phyloP scores from a whole-genome alignment of 257 asterid genomes.

The Solanum tacnaense region DNA sequence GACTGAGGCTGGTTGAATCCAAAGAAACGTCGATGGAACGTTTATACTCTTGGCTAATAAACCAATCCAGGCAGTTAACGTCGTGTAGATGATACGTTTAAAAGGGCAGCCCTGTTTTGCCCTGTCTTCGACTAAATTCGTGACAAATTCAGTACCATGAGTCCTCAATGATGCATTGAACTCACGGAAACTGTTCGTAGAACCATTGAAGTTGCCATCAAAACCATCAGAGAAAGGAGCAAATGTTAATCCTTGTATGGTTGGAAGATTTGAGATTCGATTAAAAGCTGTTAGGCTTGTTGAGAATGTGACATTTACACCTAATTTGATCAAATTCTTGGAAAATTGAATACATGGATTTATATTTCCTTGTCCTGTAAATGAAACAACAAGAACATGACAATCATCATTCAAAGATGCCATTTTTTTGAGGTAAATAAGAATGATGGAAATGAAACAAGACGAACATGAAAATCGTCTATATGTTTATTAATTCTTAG shows the following conservation, averaged over 20 bases:
- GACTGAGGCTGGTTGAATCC: conserved; percentile 6
- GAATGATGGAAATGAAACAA: background rate
- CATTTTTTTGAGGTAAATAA: background rate
- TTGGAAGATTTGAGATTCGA: background rate
- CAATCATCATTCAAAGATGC: background rate
- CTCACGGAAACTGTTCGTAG: background rate
- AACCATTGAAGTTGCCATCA: background rate
- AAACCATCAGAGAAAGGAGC: background rate
- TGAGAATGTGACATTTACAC: background rate
- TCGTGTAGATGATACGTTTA: background rate
- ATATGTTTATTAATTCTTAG: background rate
- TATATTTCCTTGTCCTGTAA: background rate
- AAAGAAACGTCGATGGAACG: background rate
- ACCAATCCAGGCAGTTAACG: conserved; percentile 2
- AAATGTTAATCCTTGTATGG: background rate
- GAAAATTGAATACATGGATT: background rate
- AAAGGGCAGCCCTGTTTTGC: background rate
- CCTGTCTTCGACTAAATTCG: background rate
- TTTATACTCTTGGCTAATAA: background rate
- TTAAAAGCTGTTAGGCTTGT: background rate
- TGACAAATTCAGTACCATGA: background rate
- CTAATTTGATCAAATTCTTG: background rate
- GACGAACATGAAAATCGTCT: background rate
- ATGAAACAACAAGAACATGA: background rate
- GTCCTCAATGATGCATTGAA: background rate